Conservation (phyloP, 2,329 filamentous ascomycete species). For the Cephalotrichum gorgonifer region DNA sequence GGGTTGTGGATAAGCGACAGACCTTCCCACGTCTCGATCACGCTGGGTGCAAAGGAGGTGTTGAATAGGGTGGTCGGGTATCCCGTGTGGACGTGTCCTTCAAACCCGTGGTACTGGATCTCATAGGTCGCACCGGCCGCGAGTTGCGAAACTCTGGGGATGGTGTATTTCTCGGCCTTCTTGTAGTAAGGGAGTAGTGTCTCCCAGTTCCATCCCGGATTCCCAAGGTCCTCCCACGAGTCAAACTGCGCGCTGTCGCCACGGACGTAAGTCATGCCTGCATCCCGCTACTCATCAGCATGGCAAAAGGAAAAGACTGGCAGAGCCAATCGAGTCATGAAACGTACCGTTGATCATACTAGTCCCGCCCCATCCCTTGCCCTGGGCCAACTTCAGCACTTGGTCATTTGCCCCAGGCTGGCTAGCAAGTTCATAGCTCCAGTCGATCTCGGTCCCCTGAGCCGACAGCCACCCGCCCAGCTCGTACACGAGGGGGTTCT, state of each 20-base stretch:
- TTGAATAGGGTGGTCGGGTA: conserved; percentile 28
- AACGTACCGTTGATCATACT: conserved; percentile 22
- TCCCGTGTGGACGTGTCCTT: conserved; percentile 16
- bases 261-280: conserved; percentile 33
- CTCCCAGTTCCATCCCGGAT: conserved; percentile 23
- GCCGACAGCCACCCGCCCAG: not conserved
- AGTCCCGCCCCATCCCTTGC: conserved; percentile 27
- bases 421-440: conserved; percentile 19
- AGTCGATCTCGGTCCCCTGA: not conserved
- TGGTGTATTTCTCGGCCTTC: conserved; percentile 17
- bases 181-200: conserved; percentile 21
- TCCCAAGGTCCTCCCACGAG: conserved; percentile 24
- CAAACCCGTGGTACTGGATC: conserved; percentile 17
- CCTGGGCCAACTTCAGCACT: conserved; percentile 17
- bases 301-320: not conserved
- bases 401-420: conserved; percentile 12
- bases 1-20: conserved; percentile 25
- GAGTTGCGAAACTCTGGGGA: conserved; percentile 16
- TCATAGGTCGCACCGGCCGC: conserved; percentile 22
- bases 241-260: conserved; percentile 27
- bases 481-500: not conserved
- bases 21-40: conserved; percentile 24
- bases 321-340: not conserved
- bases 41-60: conserved; percentile 16
- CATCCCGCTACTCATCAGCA: not conserved